phyloP scores from a whole-genome alignment of 2,329 filamentous ascomycete species.

The Dothideomycetes sp. region DNA sequence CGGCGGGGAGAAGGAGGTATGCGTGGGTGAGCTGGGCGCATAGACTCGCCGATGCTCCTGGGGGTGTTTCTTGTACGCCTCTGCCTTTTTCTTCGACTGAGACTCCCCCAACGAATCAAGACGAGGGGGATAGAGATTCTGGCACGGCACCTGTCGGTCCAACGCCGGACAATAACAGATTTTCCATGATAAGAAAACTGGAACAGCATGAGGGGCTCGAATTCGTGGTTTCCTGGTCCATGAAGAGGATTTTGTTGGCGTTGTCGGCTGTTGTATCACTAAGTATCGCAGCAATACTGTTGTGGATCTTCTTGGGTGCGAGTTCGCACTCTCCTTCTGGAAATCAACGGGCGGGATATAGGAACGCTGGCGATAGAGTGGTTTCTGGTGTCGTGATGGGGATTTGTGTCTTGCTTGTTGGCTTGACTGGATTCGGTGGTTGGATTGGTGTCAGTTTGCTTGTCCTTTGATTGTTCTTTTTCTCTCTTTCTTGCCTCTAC shows the following conservation, averaged over 20 bases:
- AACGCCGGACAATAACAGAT: conserved; percentile 8
- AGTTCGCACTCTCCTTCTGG: conserved; percentile 16
- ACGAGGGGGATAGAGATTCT: too few relatives aligned
- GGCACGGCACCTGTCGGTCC: too few relatives aligned
- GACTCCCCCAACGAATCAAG: not conserved
- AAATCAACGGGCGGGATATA: conserved; percentile 19
- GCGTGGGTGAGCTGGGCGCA: conserved; percentile 38
- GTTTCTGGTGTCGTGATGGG: conserved; percentile 27
- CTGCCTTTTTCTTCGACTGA: not conserved
- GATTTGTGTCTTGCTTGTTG: conserved; percentile 27
- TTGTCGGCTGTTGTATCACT: conserved; percentile 23
- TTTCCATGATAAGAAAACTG: conserved; percentile 7
- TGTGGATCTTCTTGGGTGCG: conserved; percentile 30
- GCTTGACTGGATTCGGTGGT: conserved; percentile 24
- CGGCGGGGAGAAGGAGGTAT: conserved; percentile 30
- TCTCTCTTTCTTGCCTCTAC: not conserved
- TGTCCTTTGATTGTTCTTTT: conserved; percentile 21
- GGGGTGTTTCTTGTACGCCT: not conserved
- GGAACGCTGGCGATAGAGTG: conserved; percentile 28
- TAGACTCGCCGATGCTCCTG: conserved; percentile 23
- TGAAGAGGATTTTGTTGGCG: conserved; percentile 22
- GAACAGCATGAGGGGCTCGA: conserved; percentile 28
- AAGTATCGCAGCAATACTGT: conserved; percentile 23
- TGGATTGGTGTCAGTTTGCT: conserved; percentile 32
- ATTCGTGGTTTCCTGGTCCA: conserved; percentile 29